Evolutionary conservation across 768 basidiomycete genomes (phyloP).

Genomic region (Agaricus sinodeliciosus): DNA sequence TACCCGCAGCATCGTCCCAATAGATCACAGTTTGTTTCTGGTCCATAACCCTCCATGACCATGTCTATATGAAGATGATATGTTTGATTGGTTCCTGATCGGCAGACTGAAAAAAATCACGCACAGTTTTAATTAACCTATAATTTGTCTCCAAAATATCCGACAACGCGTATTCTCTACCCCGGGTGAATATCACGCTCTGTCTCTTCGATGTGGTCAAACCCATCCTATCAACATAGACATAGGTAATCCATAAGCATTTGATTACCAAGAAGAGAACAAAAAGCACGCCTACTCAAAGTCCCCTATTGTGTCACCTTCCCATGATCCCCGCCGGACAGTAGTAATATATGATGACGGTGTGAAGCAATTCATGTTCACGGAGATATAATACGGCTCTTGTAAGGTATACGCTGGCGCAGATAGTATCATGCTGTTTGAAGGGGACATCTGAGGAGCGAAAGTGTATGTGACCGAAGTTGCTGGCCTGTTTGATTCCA

Average conservation of each 20-base stretch:
- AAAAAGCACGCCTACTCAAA: constrained; percentile 32
- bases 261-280: too few relatives aligned
- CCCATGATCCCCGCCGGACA: constrained; percentile 30
- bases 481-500: constrained; percentile 20
- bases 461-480: constrained; percentile 33
- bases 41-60: constrained; percentile 29
- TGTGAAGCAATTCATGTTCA: constrained; percentile 43
- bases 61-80: constrained; percentile 17
- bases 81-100: background rate
- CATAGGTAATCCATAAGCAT: background rate
- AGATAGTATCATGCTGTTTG: constrained; percentile 33
- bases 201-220: constrained; percentile 8
- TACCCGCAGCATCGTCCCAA: constrained; percentile 29
- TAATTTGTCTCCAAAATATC: constrained; percentile 6
- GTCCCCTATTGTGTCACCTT: constrained; percentile 39
- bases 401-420: constrained; percentile 22
- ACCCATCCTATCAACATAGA: constrained; percentile 2
- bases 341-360: constrained; percentile 42
- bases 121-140: constrained; percentile 6
- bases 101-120: background rate
- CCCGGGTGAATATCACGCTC: constrained; percentile 5
- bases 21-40: constrained; percentile 18
- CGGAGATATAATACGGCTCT: constrained; percentile 37
- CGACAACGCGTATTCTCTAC: constrained; percentile 5
- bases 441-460: constrained; percentile 24